phyloP scores from a whole-genome alignment of 1,284 basidiomycete species.

The Malassezia yamatoensis region DNA sequence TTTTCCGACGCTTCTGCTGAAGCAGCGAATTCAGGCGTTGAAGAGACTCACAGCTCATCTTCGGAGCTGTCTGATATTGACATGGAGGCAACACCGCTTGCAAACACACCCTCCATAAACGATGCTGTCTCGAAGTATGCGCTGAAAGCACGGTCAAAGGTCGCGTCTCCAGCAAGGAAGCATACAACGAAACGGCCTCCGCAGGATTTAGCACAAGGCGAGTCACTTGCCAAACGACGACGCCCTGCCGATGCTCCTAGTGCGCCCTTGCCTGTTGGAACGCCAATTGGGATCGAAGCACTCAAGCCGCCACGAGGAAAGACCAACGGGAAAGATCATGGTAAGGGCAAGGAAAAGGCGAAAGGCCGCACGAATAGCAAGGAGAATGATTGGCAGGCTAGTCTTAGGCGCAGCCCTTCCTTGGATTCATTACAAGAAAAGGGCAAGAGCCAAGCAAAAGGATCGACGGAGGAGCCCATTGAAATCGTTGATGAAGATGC shows the following conservation, averaged over 20 bases:
- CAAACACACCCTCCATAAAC: not conserved
- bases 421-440: not conserved
- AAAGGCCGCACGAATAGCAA: too few relatives aligned
- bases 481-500: not conserved
- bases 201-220: constrained; percentile 13
- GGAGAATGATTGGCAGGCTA: too few relatives aligned
- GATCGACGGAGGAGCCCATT: not conserved
- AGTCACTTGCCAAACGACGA: constrained; percentile 10
- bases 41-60: constrained; percentile 12
- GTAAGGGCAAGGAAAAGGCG: not conserved
- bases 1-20: not conserved
- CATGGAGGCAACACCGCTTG: not conserved
- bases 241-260: not conserved
- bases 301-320: not conserved
- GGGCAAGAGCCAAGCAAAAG: not conserved
- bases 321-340: not conserved
- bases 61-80: constrained; percentile 26
- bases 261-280: constrained; percentile 33
- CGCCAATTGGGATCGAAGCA: constrained; percentile 42
- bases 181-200: constrained; percentile 23
- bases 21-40: constrained; percentile 21
- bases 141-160: constrained; percentile 13
- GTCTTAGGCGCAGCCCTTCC: too few relatives aligned
- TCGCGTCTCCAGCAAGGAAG: constrained; percentile 5
- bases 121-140: constrained; percentile 10